Evolutionary conservation across 2,329 filamentous ascomycete genomes (phyloP), one percentile per base, ranked within the genome.

Genomic region (Fusarium illudens): DNA sequence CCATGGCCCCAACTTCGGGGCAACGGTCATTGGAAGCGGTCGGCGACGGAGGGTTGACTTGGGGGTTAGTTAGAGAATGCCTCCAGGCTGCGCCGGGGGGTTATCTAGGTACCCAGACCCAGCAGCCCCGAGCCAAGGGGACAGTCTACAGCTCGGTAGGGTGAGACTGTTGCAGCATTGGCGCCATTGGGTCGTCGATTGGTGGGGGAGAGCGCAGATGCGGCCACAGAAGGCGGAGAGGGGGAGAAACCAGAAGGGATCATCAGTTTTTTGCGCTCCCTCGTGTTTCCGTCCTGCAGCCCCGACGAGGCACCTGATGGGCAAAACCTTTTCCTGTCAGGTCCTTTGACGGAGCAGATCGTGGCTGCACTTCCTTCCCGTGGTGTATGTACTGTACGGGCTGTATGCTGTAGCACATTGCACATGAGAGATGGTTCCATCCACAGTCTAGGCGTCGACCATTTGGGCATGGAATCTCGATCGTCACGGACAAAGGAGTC

Each of bases 251-350:
- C 42, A 63, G 59, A 66, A 68, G 56, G 49, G 66, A 72, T 72
- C 70, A 70, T 64, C 71, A 68, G 68, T 62, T 68, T 63, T 68
- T 63, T 52, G 51, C 55, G 29, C 58, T 64, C 52, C 50, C 51
- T 63, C 36, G 52, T 58, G 66, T 64, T 70, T 61, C 51, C 48
- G 49, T 63, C 36, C 56, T 69, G 66, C 66, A 67, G 58, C 56
- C 34, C 52, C 29, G 49, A 37, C 46, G 55, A 57, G 64, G 57
- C 64, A 62, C 60, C 64, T 70, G 64, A 68, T 54, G 50, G n/a
- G 54, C 58, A 29, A 62, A 65, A 25, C 36, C 12, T 62, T 65
- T 70, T 58, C 53, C n/a, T 46, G 39, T 46, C 39, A 46, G 39
- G 39, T 44, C 29, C 39, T 48, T 12, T 34, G 37, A 36, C 56